Base-by-base conservation (phyloP, 352 stramenopile species). In the Peronospora destructor region DNA sequence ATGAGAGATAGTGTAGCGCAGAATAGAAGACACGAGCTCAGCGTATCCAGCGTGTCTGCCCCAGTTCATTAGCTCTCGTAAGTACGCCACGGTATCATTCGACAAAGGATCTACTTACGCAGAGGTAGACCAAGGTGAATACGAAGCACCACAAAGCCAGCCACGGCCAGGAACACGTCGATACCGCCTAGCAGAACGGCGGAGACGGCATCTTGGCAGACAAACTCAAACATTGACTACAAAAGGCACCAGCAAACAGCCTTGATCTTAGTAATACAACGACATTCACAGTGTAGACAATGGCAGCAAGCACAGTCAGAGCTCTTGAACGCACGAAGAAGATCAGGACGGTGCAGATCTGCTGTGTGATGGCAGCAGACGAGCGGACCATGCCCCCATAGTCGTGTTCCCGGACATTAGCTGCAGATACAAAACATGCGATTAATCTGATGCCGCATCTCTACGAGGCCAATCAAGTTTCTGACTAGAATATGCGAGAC, bases 291-390 rank as follows among this genome's bases (percentile, higher is more conserved):
- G 38, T n/a, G n/a, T 13, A 36, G 3, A 12, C 14, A 40, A 16
- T 36, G 12, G 4, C 26, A 17, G 14, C 10, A 10, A 32, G 13
- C 26, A 7, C 21, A 23, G n/a, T 12, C 33, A 53, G 9, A 57
- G 42, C 11, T 26, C 10, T 32, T 21, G 9, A 28, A 68, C 76
- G 46, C 52, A 93, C 82, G 45, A 94, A 92, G 65, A 95, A 95
- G 51, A 95, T 85, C 41, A 94, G 61, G 30, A 95, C 74, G 16
- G 81, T 76, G 52, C 75, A 88, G 25, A 95, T 89, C 62, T 95
- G 85, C 68, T 95, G 85, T 14, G 77, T 90, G 50, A 96, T 85
- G 42, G 84, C 84, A 2, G 79, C 80, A 11, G 84, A 74, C 45
- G 77, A 84, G 61, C 74, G 77, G n/a, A 90, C 76, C 81, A 94